Evolutionary conservation across 2,329 filamentous ascomycete genomes (phyloP).

Genomic region (Clonostachys solani): DNA sequence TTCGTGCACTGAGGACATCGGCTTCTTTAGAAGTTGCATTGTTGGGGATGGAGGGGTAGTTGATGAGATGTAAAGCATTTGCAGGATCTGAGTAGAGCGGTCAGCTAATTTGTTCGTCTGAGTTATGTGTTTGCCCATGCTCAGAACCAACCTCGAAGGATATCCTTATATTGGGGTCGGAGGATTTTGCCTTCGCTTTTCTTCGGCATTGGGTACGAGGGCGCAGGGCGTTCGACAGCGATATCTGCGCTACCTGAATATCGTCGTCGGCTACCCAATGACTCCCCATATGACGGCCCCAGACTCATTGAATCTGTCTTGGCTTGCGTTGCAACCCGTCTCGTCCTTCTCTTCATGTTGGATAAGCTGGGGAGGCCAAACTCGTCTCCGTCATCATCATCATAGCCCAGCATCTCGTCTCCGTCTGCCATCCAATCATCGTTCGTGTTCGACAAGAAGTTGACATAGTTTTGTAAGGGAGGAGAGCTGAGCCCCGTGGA

Average conservation of each 20-base stretch:
- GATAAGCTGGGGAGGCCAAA: slow-evolving; percentile 92
- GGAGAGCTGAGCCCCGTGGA: slow-evolving; percentile 39
- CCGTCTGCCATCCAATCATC: slow-evolving; percentile 78
- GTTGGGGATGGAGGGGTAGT: slow-evolving; percentile 70
- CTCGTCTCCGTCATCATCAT: slow-evolving; percentile 88
- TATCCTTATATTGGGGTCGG: slow-evolving; percentile 95
- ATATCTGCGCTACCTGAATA: slow-evolving; percentile 90
- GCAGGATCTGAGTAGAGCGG: slow-evolving; percentile 58
- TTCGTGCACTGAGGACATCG: slow-evolving; percentile 81
- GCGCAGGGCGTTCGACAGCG: slow-evolving; percentile 79
- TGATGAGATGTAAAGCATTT: slow-evolving; percentile 91
- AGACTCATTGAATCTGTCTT: slow-evolving; percentile 19
- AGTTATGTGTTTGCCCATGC: too few relatives aligned
- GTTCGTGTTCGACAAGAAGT: slow-evolving; percentile 76
- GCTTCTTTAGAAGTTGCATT: slow-evolving; percentile 78
- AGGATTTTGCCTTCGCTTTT: slow-evolving; percentile 93
- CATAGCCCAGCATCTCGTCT: slow-evolving; percentile 74
- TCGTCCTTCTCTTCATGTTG: slow-evolving; percentile 76
- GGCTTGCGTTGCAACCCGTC: slow-evolving; percentile 38
- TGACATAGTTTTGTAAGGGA: slow-evolving; percentile 71
- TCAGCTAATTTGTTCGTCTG: not conserved
- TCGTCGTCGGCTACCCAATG: slow-evolving; percentile 40
- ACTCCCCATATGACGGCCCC: slow-evolving; percentile 24
- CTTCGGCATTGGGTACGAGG: slow-evolving; percentile 82
- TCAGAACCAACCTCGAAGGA: slow-evolving; percentile 58